Evolutionary conservation across 495 filamentous ascomycete species (phyloP), one percentile per base, ranked within the genome.

Genomic region (Massariosphaeria phaeospora): DNA sequence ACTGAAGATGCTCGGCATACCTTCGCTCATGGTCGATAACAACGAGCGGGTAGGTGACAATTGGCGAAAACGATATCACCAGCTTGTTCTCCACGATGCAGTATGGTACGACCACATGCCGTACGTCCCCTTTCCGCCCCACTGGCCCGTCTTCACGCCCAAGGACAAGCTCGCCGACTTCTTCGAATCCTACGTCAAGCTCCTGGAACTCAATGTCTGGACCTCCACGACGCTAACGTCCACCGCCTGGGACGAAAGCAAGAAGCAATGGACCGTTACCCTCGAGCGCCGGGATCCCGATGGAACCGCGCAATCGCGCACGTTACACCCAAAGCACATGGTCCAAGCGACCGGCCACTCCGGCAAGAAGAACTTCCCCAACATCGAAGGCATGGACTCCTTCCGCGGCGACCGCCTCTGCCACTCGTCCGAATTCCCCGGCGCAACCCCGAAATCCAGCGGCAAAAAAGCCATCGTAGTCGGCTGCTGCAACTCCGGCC

Each of bases 111-210:
- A 89, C 62, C 85, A 89, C 62, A 65, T 89, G 66, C 83, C 86
- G 0, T 90, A 89, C 67, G 39, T 90, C 0, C 69, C 73, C 0
- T 91, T 90, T 59, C 86, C 87, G 10, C 53, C 74, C 0, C 71
- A 70, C 52, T 91, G 86, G 85, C 81, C 81, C 0, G 33, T 55
- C 15, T 64, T 64, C 46, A 65, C 51, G 12, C 86, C 87, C 1
- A 90, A 90, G 62, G 85, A 91, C 65, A 91, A 91, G 55, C 73
- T 90, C 0, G 88, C 82, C 13, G 82, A 88, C 30, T 91, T 85
- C 74, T 82, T 91, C 63, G 83, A 89, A 38, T 73, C 75, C 1
- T 93, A 93, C 58, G 85, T 79, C 40, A 79, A 79, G 29, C 57
- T 80, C 23, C 70, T 90, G n/a, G 88, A 93, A 60, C 75, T 93